Evolutionary conservation across 306 rosid genomes (phyloP), one percentile per base, ranked within the genome.

Genomic region (Myrica gale): DNA sequence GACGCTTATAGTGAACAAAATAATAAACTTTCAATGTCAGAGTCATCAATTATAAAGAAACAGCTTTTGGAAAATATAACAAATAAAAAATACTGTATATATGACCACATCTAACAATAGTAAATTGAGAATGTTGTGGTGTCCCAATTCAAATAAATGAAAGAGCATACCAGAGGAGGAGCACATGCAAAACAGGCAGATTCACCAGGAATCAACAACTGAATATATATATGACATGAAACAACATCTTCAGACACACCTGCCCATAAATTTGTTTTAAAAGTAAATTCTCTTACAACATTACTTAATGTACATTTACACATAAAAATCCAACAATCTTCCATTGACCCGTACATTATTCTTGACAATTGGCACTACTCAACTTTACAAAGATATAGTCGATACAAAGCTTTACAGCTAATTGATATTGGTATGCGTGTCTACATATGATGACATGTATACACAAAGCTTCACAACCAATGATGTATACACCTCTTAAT

Each of bases 151-250:
- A 76, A 44, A 70, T n/a, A 56, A 56, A 71, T 19, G 51, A 51
- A 47, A 55, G 63, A 61, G 37, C 90, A 57, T 86, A 95, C 99
- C 91, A 95, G 80, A 83, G 98, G 98, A 75, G 99, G 97, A 70
- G 99, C 97, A 77, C 99, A 92, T 66, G 99, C 99, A 88, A 95
- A 95, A 88, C 99, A 95, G 60, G 97, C 99, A 77, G 91, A 92
- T 87, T 95, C 99, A 68, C 99, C 98, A 44, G 98, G 99, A 65
- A 95, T 83, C 68, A 95, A 83, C 83, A 95, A 75, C 86, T 95
- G 99, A 85, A 95, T 95, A n/a, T n/a, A n/a, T n/a, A n/a, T n/a
- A 82, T 92, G 98, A 78, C 99, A 97, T 56, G 99, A 95, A 80
- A 95, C 99, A 45, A 97, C 98, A 78, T 95, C 98, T 90, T 92